These are phyloP conservation scores for Diaporthe citrichinensis DNA, from an alignment of 2,329 filamentous ascomycete genomes.

Conservation along the genomic window DNA sequence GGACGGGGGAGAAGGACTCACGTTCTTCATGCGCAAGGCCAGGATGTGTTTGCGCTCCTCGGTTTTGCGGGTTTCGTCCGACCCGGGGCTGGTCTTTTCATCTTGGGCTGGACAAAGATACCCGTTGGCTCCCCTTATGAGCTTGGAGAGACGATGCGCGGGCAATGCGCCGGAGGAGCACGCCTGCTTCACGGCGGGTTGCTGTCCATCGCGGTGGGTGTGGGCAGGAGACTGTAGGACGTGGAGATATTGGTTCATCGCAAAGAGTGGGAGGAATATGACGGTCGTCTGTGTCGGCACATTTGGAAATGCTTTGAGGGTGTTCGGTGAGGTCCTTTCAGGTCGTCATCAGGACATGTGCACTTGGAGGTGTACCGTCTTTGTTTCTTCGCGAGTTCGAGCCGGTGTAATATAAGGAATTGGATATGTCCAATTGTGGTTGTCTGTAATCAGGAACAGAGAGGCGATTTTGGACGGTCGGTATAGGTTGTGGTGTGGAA, in stretches of 20 bases:
- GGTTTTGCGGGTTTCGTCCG: constrained; percentile 59
- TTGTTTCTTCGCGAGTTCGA: background rate
- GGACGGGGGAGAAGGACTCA: constrained; percentile 55
- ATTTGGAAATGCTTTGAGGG: constrained; percentile 16
- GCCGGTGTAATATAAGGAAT: background rate
- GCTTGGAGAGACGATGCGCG: constrained; percentile 43
- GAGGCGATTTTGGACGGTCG: background rate
- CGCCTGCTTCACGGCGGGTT: constrained; percentile 19
- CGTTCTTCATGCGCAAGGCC: constrained; percentile 75
- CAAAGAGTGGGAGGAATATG: constrained; percentile 2
- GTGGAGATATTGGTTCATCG: constrained; percentile 40
- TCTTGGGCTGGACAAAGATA: constrained; percentile 64
- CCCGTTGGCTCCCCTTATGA: constrained; percentile 54
- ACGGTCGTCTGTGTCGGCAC: constrained; percentile 15
- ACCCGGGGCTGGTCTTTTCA: constrained; percentile 66
- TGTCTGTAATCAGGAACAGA: background rate
- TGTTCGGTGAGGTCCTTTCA: constrained; percentile 9
- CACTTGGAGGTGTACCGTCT: background rate
- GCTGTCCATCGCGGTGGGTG: background rate
- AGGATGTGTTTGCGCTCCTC: constrained; percentile 75
- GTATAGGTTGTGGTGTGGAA: background rate
- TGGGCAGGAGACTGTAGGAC: constrained; percentile 36
- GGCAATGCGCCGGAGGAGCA: constrained; percentile 21
- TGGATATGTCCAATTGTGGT: background rate
- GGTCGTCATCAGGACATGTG: constrained; percentile 20